Conservation (phyloP, 352 stramenopile species). For the Phytophthora sp. region DNA sequence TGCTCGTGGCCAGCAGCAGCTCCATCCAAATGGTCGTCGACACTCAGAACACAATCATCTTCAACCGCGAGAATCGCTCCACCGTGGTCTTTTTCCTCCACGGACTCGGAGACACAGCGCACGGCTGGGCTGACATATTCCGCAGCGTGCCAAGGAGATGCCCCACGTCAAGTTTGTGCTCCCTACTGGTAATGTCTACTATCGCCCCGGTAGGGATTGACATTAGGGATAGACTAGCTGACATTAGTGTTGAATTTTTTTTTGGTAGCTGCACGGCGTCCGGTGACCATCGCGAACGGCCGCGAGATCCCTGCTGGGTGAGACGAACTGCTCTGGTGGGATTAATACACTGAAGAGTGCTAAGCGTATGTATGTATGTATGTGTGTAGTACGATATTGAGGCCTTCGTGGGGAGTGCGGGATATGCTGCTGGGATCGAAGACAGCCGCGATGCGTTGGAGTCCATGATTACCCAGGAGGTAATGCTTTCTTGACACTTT, state of each 20-base stretch:
- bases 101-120: conserved; percentile 91
- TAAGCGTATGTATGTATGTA: neutral
- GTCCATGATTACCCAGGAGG: conserved; percentile 17
- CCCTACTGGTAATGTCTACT: conserved; percentile 45
- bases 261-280: conserved; percentile 68
- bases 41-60: conserved; percentile 41
- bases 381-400: conserved; percentile 91
- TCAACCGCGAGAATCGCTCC: conserved; percentile 28
- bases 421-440: conserved; percentile 17
- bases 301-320: conserved; percentile 93
- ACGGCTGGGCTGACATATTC: conserved; percentile 79
- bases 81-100: conserved; percentile 75
- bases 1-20: conserved; percentile 9
- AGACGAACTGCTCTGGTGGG: neutral
- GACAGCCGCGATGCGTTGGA: conserved; percentile 13
- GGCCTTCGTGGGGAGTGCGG: conserved; percentile 87
- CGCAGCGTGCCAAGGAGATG: conserved; percentile 52
- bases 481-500: neutral
- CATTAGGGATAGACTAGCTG: too few species aligned
- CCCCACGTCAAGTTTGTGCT: conserved; percentile 81
- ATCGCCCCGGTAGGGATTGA: neutral
- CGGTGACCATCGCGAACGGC: conserved; percentile 94
- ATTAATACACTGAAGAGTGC: neutral
- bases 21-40: conserved; percentile 36
- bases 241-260: too few species aligned